A percentile compares a stretch with the other conserved stretches of the same genome.
Conservation (phyloP, 768 basidiomycete genomes). For the Boletus tylopilopsis region DNA sequence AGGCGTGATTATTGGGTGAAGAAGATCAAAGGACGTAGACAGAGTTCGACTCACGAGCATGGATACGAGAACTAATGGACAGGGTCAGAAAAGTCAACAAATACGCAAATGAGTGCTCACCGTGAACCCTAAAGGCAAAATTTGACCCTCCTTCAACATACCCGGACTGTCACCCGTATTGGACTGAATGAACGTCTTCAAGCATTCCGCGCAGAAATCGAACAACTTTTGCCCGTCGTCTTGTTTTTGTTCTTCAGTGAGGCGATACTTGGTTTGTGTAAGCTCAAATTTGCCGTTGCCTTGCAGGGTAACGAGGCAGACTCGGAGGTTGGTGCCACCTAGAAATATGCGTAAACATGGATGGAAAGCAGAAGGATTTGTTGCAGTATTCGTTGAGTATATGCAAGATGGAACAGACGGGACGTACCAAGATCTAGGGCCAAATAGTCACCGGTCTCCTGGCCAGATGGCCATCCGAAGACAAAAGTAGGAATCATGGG, state of each 20-base stretch:
- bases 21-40: too few relatives aligned
- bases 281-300: conserved; percentile 97
- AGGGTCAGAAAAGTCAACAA: conserved; percentile 4
- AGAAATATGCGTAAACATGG: background rate
- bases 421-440: conserved; percentile 82
- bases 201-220: conserved; percentile 95
- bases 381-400: background rate
- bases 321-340: conserved; percentile 98
- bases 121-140: conserved; percentile 88
- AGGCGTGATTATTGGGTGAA: background rate
- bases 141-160: conserved; percentile 46
- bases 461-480: conserved; percentile 90
- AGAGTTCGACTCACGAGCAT: conserved; percentile 61
- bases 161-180: conserved; percentile 55
- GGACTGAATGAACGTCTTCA: conserved; percentile 83
- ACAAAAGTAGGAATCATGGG: conserved; percentile 98
- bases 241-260: conserved; percentile 97
- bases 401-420: background rate
- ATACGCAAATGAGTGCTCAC: too few relatives aligned
- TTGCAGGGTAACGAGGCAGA: conserved; percentile 90
- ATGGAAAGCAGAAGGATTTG: background rate
- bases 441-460: conserved; percentile 86
- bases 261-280: conserved; percentile 94
- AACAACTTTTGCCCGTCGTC: conserved; percentile 94
- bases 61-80: conserved; percentile 86